Evolutionary conservation across 495 filamentous ascomycete genomes (phyloP).

Genomic region (Penicillium psychrofluorescens): DNA sequence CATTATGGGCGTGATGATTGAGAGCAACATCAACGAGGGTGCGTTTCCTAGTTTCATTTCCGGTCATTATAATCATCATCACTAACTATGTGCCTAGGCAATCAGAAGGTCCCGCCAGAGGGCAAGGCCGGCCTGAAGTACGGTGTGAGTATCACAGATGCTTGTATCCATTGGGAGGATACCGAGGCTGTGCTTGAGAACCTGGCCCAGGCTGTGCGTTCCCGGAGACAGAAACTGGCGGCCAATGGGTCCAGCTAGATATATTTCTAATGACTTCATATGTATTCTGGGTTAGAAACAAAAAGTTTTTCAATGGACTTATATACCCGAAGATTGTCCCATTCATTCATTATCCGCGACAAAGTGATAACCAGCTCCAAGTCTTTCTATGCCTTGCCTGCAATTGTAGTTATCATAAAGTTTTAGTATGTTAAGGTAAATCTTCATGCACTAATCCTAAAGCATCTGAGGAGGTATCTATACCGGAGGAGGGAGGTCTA

Average conservation of each 20-base stretch:
- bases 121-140: slow-evolving; percentile 87
- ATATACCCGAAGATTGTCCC: too few species aligned
- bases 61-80: background rate
- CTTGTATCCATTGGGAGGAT: slow-evolving; percentile 92
- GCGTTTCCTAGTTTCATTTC: slow-evolving; percentile 9
- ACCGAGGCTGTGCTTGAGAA: slow-evolving; percentile 74
- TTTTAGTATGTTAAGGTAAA: too few species aligned
- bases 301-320: too few species aligned
- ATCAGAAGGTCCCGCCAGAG: slow-evolving; percentile 86
- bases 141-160: slow-evolving; percentile 95
- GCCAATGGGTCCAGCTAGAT: slow-evolving; percentile 16
- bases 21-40: slow-evolving; percentile 95
- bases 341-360: too few species aligned
- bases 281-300: too few species aligned
- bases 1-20: slow-evolving; percentile 99
- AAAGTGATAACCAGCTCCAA: too few species aligned
- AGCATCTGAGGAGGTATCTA: too few species aligned
- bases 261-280: background rate
- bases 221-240: slow-evolving; percentile 27
- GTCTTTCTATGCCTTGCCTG: too few species aligned
- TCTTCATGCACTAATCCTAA: too few species aligned
- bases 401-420: too few species aligned
- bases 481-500: too few species aligned
- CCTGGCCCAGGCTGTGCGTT: slow-evolving; percentile 73
- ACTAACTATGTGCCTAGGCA: slow-evolving; percentile 43